These are phyloP conservation scores for Candida krabiensis DNA, from an alignment of 805 yeast genomes.

Conservation along the genomic window DNA sequence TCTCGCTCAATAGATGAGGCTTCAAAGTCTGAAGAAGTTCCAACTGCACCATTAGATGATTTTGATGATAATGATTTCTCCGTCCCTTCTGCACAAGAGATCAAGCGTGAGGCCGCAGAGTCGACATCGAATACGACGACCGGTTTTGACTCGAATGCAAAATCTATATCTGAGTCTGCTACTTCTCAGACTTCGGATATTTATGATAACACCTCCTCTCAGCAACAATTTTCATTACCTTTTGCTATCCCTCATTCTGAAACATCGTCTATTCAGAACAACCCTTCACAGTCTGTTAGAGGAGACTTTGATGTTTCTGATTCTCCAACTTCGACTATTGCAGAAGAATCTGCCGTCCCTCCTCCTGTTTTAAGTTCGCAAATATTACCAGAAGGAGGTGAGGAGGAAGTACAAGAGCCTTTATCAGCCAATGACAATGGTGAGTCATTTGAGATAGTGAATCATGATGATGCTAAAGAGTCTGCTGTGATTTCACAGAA, in stretches of 20 bases:
- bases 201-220: constrained; percentile 22
- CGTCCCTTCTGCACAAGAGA: constrained; percentile 18
- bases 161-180: constrained; percentile 39
- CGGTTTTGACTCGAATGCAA: constrained; percentile 21
- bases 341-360: constrained; percentile 31
- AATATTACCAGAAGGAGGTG: constrained; percentile 29
- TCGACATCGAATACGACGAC: constrained; percentile 23
- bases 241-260: constrained; percentile 71
- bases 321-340: constrained; percentile 36
- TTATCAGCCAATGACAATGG: constrained; percentile 28
- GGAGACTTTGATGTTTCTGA: constrained; percentile 59
- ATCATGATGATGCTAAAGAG: constrained; percentile 42
- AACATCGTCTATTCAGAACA: constrained; percentile 88
- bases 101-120: constrained; percentile 16
- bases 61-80: constrained; percentile 26
- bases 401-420: constrained; percentile 14
- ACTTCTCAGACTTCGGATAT: constrained; percentile 48
- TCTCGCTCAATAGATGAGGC: constrained; percentile 1
- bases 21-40: constrained; percentile 26
- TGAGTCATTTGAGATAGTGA: constrained; percentile 55
- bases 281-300: constrained; percentile 87
- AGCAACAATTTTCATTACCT: constrained; percentile 34
- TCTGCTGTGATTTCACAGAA: background rate
- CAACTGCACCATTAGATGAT: constrained; percentile 34
- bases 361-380: constrained; percentile 29